Evolutionary conservation across 495 filamentous ascomycete genomes (phyloP), one percentile per base, ranked within the genome.

Genomic region (Alectoria sarmentosa): DNA sequence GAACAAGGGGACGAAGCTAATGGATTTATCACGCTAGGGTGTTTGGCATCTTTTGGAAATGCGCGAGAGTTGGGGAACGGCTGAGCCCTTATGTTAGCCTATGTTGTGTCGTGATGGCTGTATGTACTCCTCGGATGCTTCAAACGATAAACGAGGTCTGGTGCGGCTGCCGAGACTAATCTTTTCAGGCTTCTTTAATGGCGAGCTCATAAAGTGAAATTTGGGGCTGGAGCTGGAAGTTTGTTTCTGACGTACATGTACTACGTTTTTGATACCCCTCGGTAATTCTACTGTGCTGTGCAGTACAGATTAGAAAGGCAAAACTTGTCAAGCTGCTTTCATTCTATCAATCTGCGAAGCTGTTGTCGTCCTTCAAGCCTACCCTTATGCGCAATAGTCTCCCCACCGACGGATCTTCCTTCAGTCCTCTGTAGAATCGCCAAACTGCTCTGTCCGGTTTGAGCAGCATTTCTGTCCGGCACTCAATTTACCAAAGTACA

Each of bases 1-100:
- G 32, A 28, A 30, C 15, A 8, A 11, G 4, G 17, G 11, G 15
- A 38, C 63, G 19, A 21, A 37, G 37, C 39, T 64, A 23, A 64
- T 39, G 8, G 21, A 44, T 48, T 13, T 57, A 30, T 54, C 62
- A 26, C 19, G 34, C 37, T 60, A 94, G 91, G 30, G 75, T 95
- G 19, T 85, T 90, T 68, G 92, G 92, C 49, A 86, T 94, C 57
- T 96, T 98, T 76, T 98, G 94, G 94, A 98, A 98, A 75, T 94
- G 87, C 65, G 94, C 94, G 38, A 82, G 94, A 66, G 85, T 98
- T 71, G 94, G 94, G 36, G 94, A 98, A 80, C 80, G 94, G 63
- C 76, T 98, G 62, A 96, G 92, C 71, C 95, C 94, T 52, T 98
- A 98, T 74, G 90, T 98, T 64, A 96, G 92, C 77, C 77, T 97